Base-by-base conservation (phyloP, 1,139 yeast genomes). In the Magnusiomyces clavatus region DNA sequence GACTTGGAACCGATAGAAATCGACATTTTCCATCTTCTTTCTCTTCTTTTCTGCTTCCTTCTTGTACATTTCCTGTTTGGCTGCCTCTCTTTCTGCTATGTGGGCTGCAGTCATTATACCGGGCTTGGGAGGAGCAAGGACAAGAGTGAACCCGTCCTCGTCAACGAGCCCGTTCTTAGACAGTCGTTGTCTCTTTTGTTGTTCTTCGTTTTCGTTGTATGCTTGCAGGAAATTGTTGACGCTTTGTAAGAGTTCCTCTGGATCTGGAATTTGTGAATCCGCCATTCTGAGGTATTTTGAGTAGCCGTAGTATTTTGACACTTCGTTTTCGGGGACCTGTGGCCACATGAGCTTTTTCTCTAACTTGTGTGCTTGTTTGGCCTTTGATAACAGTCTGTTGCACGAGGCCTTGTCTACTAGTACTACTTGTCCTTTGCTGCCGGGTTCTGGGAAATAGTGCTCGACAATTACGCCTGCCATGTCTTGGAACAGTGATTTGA, bases 1-100 rank as follows among this genome's bases (percentile, higher is more conserved):
- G 61, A 92, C 79, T 72, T 94, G 99, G 80, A 90, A 94, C 62
- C 96, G 78, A 74, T 94, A 94, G 74, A 94, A 92, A 69, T 94
- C 97, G 59, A 78, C 78, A 73, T 89, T 87, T 61, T 89, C 94
- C 68, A 85, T 82, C 69, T 77, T 73, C 67, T 82, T 83, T 48
- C 70, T 68, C 52, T 70, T 68, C 47, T 78, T 78, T 54, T 72
- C 73, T 14, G 74, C 77, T 31, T 68, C 60, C 17, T 46, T 38
- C 51, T 36, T 70, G 56, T 19, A 56, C 60, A 55, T 63, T 60
- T 13, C 61, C 56, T 38, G 59, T 54, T 51, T 61, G 46, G 60
- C 58, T 13, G 58, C 61, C 10, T 61, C 60, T 55, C 70, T 60
- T 56, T 69, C 48, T 55, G 66, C 57, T 54, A 64, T 66, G 56